These are phyloP conservation scores for Jaltomata sinuosa DNA, from an alignment of 257 asterid species.

Conservation along the genomic window DNA sequence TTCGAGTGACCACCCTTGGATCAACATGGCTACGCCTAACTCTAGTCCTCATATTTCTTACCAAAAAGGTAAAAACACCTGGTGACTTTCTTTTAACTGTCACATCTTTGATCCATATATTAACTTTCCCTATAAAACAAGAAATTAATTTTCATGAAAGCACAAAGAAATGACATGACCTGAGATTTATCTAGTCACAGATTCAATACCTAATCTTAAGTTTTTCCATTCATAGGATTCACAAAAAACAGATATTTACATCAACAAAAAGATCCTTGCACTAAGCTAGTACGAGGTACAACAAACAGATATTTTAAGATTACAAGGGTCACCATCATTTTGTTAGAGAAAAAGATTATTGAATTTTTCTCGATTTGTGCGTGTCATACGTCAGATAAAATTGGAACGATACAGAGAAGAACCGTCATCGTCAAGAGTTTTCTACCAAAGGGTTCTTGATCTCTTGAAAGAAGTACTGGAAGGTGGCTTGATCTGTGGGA, in stretches of 20 bases:
- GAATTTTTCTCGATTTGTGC: background rate
- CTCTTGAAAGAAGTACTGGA: slow-evolving; percentile 31
- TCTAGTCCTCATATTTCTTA: background rate
- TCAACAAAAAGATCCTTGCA: background rate
- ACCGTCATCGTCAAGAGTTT: background rate
- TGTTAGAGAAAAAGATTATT: background rate
- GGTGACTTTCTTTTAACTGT: background rate
- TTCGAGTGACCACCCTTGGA: no score
- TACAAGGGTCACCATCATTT: background rate
- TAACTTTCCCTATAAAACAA: background rate
- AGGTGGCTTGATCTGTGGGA: slow-evolving; percentile 43
- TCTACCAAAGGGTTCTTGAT: slow-evolving; percentile 32
- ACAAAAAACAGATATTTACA: background rate
- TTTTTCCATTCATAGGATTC: background rate
- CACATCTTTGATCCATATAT: background rate
- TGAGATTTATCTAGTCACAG: background rate
- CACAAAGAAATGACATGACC: background rate
- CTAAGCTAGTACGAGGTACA: background rate
- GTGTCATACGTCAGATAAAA: background rate
- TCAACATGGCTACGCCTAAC: no score
- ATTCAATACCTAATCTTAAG: background rate
- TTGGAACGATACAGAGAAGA: background rate
- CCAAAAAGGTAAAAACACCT: background rate
- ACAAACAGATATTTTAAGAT: background rate
- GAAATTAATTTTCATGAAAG: background rate